Percentiles rank a stretch among this genome's conserved stretches.
Evolutionary conservation across 768 basidiomycete genomes (phyloP).

Genomic region (Lactifluus hygrophoroides): DNA sequence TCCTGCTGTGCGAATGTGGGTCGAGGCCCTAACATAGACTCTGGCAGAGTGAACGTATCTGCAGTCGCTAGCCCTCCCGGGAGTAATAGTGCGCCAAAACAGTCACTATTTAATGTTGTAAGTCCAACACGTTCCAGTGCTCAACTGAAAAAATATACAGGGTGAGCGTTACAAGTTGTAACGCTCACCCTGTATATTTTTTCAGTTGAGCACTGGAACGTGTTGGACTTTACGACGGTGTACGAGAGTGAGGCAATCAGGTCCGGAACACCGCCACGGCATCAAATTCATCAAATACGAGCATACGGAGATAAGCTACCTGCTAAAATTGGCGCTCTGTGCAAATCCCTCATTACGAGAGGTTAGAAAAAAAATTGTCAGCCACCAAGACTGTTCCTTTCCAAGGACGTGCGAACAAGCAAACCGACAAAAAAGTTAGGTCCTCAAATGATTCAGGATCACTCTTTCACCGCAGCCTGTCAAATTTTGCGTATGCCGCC

Average conservation of each 20-base stretch:
- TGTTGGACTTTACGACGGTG: constrained; percentile 43
- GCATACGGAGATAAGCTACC: constrained; percentile 23
- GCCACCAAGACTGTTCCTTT: too few relatives aligned
- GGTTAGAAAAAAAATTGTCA: background rate
- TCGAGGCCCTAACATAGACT: background rate
- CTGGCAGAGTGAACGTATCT: constrained; percentile 31
- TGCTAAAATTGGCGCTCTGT: constrained; percentile 27
- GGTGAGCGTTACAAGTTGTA: too few relatives aligned
- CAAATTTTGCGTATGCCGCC: constrained; percentile 44
- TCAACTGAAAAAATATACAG: too few relatives aligned
- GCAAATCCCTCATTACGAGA: constrained; percentile 19
- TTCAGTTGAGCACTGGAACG: background rate
- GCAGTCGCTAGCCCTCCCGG: constrained; percentile 54
- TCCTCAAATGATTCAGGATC: too few relatives aligned
- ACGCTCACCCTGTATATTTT: constrained; percentile 37
- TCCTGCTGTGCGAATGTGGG: constrained; percentile 36
- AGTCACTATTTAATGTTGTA: too few relatives aligned
- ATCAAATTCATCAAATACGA: background rate
- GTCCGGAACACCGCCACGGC: constrained; percentile 20
- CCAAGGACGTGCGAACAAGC: too few relatives aligned
- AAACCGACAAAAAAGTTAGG: too few relatives aligned
- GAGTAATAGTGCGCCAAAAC: constrained; percentile 53
- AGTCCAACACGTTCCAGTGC: too few relatives aligned
- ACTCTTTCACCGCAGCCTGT: constrained; percentile 30
- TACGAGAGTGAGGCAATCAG: constrained; percentile 55